These are phyloP conservation scores for Fragaria iinumae DNA, from an alignment of 306 rosid species.

Conservation along the genomic window DNA sequence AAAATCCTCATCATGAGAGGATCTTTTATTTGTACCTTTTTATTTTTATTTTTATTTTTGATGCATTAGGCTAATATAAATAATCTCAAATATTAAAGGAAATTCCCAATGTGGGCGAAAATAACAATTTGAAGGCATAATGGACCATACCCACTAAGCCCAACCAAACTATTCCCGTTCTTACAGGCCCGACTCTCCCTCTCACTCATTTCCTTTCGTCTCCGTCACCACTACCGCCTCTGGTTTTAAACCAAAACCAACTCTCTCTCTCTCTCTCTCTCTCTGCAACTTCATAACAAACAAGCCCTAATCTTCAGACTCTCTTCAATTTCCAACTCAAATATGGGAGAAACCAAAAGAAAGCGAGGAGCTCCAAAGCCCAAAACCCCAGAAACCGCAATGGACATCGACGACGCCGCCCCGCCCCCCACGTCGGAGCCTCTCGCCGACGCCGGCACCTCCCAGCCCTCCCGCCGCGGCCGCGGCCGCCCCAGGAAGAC, in stretches of 20 bases:
- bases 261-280: background rate
- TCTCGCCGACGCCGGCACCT: slow-evolving; percentile 11
- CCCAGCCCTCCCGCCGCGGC: slow-evolving; percentile 31
- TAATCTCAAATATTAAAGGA: too few species aligned
- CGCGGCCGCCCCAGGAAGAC: slow-evolving; percentile 47
- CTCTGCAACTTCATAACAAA: background rate
- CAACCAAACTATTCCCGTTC: background rate
- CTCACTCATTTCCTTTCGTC: background rate
- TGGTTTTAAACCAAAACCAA: background rate
- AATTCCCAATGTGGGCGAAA: background rate
- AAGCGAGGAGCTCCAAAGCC: slow-evolving; percentile 56
- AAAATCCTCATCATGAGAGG: too few species aligned
- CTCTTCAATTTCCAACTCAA: background rate
- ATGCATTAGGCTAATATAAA: too few species aligned
- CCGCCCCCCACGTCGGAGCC: slow-evolving; percentile 26
- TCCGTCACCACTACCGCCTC: background rate
- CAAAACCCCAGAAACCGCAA: slow-evolving; percentile 28
- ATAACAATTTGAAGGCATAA: background rate
- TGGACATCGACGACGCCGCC: slow-evolving; percentile 32
- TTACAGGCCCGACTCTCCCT: background rate
- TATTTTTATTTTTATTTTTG: too few species aligned
- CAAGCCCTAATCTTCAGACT: slow-evolving; percentile 4
- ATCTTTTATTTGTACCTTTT: too few species aligned
- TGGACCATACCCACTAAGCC: background rate
- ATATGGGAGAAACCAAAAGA: slow-evolving; percentile 52